Evolutionary conservation across 2,329 filamentous ascomycete genomes (phyloP).

Genomic region (Fusarium aywerte): DNA sequence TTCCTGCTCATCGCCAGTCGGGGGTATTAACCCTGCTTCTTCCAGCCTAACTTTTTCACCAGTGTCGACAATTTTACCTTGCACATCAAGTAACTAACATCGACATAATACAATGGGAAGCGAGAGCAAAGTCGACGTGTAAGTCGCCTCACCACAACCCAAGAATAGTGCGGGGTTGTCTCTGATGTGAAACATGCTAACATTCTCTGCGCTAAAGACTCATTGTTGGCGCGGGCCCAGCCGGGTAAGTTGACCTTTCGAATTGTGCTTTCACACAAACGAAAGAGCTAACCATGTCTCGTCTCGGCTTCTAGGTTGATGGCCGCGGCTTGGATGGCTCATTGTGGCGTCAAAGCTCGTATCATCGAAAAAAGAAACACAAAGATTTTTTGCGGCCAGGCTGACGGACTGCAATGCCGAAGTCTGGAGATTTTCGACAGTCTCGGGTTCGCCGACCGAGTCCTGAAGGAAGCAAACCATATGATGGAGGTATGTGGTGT

Average conservation of each 20-base stretch:
- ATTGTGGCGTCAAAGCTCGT: background rate
- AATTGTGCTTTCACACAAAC: no score
- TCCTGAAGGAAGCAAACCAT: background rate
- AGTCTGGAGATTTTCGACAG: background rate
- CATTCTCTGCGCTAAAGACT: background rate
- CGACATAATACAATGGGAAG: background rate
- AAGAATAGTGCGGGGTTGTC: background rate
- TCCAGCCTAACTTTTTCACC: background rate
- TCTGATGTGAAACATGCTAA: background rate
- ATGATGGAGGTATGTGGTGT: background rate
- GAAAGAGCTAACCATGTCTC: background rate
- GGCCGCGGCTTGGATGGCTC: conserved; percentile 2
- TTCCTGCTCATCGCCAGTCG: background rate
- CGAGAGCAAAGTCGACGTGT: background rate
- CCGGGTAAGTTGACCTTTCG: background rate
- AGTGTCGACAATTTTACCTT: background rate
- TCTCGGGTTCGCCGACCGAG: background rate
- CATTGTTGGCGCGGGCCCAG: background rate
- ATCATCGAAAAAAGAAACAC: conserved; percentile 2
- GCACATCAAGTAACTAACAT: background rate
- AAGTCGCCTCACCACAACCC: background rate
- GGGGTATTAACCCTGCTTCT: background rate
- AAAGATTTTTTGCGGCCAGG: background rate
- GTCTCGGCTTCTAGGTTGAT: background rate
- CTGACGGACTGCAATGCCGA: background rate